Evolutionary conservation across 768 basidiomycete genomes (phyloP), one percentile per base, ranked within the genome.

Genomic region (Hericium alpestre): DNA sequence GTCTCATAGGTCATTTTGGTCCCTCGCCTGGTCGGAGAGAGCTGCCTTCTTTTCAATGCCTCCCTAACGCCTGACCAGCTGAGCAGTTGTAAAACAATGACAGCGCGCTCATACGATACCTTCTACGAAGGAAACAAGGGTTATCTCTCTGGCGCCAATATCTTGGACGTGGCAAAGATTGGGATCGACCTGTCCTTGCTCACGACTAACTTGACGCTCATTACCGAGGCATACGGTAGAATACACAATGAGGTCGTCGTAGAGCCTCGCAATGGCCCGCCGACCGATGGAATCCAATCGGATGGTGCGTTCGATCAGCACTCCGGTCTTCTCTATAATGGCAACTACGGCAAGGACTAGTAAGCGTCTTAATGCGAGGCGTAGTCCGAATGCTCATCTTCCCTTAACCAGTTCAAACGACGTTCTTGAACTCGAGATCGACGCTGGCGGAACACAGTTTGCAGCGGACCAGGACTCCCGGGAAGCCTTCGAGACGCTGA

Each of bases 301-400:
- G 76, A 77, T 60, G 74, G 74, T 2, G 70, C 68, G 53, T 76
- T 75, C 53, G 64, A 66, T 15, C 73, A 87, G 66, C 86, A 87
- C 66, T 67, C 63, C 18, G 85, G 85, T 18, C 72, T 85, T 23
- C 65, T 84, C 4, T 85, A 85, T 62, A 83, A 63, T 52, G 86
- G 86, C 41, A 87, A 87, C 64, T 87, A 88, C 60, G 86, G 79
- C 16, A 76, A 76, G 57, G 76, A 74, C 58, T 77, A 68, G 74
- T 76, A 51, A 56, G 74, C 68, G 27, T 37, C 8, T 27, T n/a
- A 8, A 23, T 4, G 0, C 23, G 18, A 51, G 18, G 25, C 37
- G 54, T 13, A 59, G 20, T 22, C 6, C 27, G 15, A 16, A 51
- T 27, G n/a, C 47, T 59, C 27, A 23, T 52, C 25, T 18, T 12